Conservation (phyloP, 768 basidiomycete species). For the Lactarius pseudohatsudake region DNA sequence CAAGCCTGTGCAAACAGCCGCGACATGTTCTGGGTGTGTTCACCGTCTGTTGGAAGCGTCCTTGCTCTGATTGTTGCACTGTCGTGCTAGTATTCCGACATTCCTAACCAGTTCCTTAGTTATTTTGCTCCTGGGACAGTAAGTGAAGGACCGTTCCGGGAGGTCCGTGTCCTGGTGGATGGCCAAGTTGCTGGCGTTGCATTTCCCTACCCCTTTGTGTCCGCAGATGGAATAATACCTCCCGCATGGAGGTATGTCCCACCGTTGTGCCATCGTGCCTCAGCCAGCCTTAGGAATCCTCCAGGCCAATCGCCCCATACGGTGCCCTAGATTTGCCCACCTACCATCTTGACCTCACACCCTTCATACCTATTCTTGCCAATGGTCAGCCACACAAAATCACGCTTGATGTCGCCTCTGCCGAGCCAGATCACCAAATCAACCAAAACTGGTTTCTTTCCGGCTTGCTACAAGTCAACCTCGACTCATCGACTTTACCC, state of each 20-base stretch:
- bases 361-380: background rate
- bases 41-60: no score
- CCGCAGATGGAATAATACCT: conserved; percentile 44
- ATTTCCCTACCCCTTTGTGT: conserved; percentile 47
- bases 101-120: no score
- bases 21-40: no score
- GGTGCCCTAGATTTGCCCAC: background rate
- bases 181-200: conserved; percentile 53
- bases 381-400: conserved; percentile 54
- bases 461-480: conserved; percentile 63
- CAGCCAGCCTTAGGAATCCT: background rate
- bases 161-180: conserved; percentile 61
- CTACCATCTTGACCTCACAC: background rate
- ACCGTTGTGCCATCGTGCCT: background rate
- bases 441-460: conserved; percentile 82
- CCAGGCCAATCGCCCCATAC: conserved; percentile 53
- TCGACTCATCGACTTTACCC: conserved; percentile 57
- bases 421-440: conserved; percentile 60
- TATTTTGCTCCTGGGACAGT: conserved; percentile 53
- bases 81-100: no score
- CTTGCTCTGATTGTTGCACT: no score
- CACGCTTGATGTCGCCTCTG: conserved; percentile 70
- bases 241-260: conserved; percentile 61
- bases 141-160: conserved; percentile 57
- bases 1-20: no score